Evolutionary conservation across 495 filamentous ascomycete genomes (phyloP).

Genomic region (Penicillium diatomitis): DNA sequence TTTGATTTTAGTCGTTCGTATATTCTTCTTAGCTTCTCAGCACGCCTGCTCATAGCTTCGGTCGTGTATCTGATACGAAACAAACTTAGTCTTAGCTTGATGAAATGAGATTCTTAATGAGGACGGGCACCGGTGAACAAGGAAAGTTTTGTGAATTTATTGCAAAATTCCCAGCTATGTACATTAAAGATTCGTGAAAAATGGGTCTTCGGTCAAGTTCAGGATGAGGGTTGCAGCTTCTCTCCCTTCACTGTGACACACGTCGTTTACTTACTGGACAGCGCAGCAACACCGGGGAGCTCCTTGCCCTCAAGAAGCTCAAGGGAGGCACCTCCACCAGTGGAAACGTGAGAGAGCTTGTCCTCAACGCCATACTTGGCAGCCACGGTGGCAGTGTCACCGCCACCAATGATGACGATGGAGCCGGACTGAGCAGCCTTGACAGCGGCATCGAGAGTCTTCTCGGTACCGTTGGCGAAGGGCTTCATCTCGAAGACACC

Average conservation of each 20-base stretch:
- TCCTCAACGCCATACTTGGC: conserved; percentile 94
- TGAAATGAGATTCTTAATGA: too few relatives aligned
- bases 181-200: conserved; percentile 27
- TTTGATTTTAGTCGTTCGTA: background rate
- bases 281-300: conserved; percentile 83
- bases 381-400: conserved; percentile 95
- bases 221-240: background rate
- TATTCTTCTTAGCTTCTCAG: background rate
- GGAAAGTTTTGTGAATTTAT: conserved; percentile 6
- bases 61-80: conserved; percentile 18
- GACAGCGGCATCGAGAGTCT: conserved; percentile 78
- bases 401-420: conserved; percentile 96
- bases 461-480: conserved; percentile 86
- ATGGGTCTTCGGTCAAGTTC: background rate
- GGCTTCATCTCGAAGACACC: conserved; percentile 96
- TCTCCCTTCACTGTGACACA: background rate
- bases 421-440: conserved; percentile 67
- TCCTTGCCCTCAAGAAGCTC: conserved; percentile 98
- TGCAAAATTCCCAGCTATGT: conserved; percentile 15
- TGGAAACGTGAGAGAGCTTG: conserved; percentile 96
- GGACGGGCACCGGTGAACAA: background rate
- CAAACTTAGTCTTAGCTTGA: conserved; percentile 2
- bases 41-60: conserved; percentile 14
- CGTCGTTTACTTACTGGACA: conserved; percentile 73
- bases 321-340: conserved; percentile 88